These are phyloP conservation scores for Aspergillus puulaauensis DNA, from an alignment of 2,329 filamentous ascomycete species.

Conservation along the genomic window DNA sequence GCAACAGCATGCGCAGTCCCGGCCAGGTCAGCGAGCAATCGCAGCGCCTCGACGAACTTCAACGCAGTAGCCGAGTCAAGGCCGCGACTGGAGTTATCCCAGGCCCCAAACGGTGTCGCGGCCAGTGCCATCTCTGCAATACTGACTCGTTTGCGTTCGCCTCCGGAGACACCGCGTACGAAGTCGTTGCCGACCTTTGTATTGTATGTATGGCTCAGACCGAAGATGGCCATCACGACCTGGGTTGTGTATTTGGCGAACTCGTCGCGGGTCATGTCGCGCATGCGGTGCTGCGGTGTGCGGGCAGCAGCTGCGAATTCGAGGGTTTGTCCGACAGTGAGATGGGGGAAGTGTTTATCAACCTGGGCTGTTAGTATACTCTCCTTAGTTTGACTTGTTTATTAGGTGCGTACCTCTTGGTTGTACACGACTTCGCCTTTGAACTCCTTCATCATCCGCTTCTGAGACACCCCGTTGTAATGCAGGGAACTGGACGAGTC, in stretches of 20 bases:
- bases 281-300: neutral
- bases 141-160: conserved; percentile 59
- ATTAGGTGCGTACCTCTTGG: conserved; percentile 18
- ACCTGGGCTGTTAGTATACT: conserved; percentile 50
- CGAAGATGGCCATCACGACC: conserved; percentile 45
- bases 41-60: conserved; percentile 52
- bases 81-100: conserved; percentile 48
- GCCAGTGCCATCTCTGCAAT: conserved; percentile 55
- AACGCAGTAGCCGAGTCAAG: conserved; percentile 53
- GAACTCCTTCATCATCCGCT: conserved; percentile 34
- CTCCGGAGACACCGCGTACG: conserved; percentile 59
- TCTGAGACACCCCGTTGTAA: conserved; percentile 48
- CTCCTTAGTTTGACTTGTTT: too few species aligned
- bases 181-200: conserved; percentile 53
- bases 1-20: conserved; percentile 50
- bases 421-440: conserved; percentile 39
- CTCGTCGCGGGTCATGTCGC: neutral
- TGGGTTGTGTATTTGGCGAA: neutral
- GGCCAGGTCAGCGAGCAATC: conserved; percentile 46
- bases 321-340: conserved; percentile 69
- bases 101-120: conserved; percentile 42
- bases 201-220: conserved; percentile 47
- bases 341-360: conserved; percentile 68
- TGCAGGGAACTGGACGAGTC: conserved; percentile 71
- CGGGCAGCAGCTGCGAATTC: conserved; percentile 62